Evolutionary conservation across 129 eudicot species (phyloP).

Genomic region (sunflower (Helianthus annuus)): DNA sequence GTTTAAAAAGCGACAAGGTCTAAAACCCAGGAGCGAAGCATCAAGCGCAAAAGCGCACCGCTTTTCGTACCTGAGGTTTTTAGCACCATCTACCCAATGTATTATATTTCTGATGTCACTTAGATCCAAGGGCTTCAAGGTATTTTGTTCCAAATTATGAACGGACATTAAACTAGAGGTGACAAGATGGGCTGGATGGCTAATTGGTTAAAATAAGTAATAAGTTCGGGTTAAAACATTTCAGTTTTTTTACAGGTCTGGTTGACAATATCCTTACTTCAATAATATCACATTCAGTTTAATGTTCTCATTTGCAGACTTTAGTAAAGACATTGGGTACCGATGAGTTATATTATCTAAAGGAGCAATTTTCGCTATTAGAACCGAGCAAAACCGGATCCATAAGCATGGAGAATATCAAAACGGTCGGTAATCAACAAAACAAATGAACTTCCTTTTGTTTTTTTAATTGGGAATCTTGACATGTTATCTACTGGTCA

Average conservation of each 20-base stretch:
- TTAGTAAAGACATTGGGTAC: conserved; percentile 73
- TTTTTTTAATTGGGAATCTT: conserved; percentile 30
- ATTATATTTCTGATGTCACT: too few species aligned
- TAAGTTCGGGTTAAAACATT: not conserved
- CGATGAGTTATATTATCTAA: too few species aligned
- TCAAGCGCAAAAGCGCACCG: too few species aligned
- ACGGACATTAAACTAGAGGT: conserved; percentile 6
- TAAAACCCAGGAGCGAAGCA: too few species aligned
- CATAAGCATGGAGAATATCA: conserved; percentile 78
- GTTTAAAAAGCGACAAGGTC: too few species aligned
- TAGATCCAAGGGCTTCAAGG: too few species aligned
- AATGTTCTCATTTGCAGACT: conserved; percentile 56
- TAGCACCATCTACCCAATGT: too few species aligned
- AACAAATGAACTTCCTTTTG: too few species aligned
- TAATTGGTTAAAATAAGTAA: conserved; percentile 6
- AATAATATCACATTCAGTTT: not conserved
- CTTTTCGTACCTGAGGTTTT: too few species aligned
- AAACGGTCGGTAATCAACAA: too few species aligned
- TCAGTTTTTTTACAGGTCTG: too few species aligned
- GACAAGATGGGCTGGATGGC: not conserved
- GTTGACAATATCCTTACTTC: not conserved
- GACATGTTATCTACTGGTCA: conserved; percentile 29
- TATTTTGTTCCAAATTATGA: not conserved
- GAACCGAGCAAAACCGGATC: conserved; percentile 77
- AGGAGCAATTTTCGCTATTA: conserved; percentile 70